A percentile compares a stretch with the other conserved stretches of the same genome.
Evolutionary conservation across 176 grass and related monocot genomes (phyloP).

Genomic region (Ananas comosus): DNA sequence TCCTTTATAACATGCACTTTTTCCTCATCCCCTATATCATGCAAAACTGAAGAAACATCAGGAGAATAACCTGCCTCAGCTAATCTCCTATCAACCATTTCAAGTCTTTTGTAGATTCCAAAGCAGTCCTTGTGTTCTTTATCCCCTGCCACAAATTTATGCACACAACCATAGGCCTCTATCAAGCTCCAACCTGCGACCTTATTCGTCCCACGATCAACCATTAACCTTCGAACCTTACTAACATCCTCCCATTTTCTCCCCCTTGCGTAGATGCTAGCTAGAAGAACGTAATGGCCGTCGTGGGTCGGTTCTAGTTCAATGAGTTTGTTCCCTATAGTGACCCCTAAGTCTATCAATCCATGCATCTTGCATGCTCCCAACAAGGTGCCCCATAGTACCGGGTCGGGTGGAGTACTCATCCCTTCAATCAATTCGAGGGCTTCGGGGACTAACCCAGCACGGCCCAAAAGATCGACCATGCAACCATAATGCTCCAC

Average conservation of each 20-base stretch:
- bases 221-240: slow-evolving; percentile 55
- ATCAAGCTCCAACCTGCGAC: slow-evolving; percentile 68
- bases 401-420: slow-evolving; percentile 41
- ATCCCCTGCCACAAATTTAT: slow-evolving; percentile 59
- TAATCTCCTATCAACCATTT: slow-evolving; percentile 45
- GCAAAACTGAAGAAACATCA: slow-evolving; percentile 58
- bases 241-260: slow-evolving; percentile 64
- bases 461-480: slow-evolving; percentile 56
- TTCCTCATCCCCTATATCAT: slow-evolving; percentile 69
- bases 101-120: slow-evolving; percentile 47
- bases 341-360: slow-evolving; percentile 38
- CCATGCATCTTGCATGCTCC: slow-evolving; percentile 58
- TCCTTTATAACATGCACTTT: slow-evolving; percentile 55
- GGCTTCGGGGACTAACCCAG: slow-evolving; percentile 46
- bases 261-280: slow-evolving; percentile 46
- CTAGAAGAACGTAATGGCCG: slow-evolving; percentile 61
- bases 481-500: slow-evolving; percentile 74
- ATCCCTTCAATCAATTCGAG: slow-evolving; percentile 59
- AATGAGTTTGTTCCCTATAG: slow-evolving; percentile 53
- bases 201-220: slow-evolving; percentile 41
- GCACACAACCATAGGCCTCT: slow-evolving; percentile 46
- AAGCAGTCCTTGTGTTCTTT: slow-evolving; percentile 43
- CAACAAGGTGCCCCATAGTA: slow-evolving; percentile 55
- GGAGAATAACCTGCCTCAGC: slow-evolving; percentile 51
- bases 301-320: slow-evolving; percentile 52